A percentile compares a stretch with the other conserved stretches of the same genome.
These are phyloP conservation scores for Puccinia polysora DNA, from an alignment of 1,284 basidiomycete genomes.

Conservation along the genomic window DNA sequence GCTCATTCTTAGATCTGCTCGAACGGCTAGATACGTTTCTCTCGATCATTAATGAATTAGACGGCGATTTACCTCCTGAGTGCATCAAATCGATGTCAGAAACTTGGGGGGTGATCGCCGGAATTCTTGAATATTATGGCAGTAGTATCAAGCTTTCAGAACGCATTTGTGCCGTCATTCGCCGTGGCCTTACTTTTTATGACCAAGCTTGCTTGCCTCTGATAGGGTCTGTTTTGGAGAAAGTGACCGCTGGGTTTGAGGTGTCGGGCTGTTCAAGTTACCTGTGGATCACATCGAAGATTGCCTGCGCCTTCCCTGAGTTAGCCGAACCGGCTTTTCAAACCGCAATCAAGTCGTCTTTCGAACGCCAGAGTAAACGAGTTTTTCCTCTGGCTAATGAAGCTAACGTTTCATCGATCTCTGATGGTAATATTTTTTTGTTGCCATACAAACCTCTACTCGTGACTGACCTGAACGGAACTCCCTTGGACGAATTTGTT, in stretches of 20 bases:
- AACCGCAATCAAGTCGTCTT: constrained; percentile 62
- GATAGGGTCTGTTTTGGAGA: constrained; percentile 65
- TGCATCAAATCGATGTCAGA: constrained; percentile 75
- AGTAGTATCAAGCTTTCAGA: constrained; percentile 74
- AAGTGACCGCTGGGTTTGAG: constrained; percentile 75
- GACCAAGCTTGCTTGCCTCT: constrained; percentile 65
- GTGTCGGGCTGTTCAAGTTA: constrained; percentile 78
- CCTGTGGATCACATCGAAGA: constrained; percentile 88
- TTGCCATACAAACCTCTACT: no score
- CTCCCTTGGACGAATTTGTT: not conserved
- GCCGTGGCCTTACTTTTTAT: constrained; percentile 80
- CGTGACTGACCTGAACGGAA: no score
- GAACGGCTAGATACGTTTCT: constrained; percentile 88
- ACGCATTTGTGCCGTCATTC: constrained; percentile 76
- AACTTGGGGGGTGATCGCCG: constrained; percentile 77
- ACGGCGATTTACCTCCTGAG: constrained; percentile 63
- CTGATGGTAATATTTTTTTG: no score
- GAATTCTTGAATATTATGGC: constrained; percentile 74
- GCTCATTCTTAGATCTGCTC: constrained; percentile 62
- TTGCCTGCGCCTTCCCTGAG: constrained; percentile 54
- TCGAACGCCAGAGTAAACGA: constrained; percentile 64
- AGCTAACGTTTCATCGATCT: constrained; percentile 3
- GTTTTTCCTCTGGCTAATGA: constrained; percentile 11
- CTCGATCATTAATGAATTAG: constrained; percentile 61
- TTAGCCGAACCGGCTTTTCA: constrained; percentile 57